Base-by-base conservation (phyloP, 2,329 filamentous ascomycete genomes). In the Neonectria coccinea region DNA sequence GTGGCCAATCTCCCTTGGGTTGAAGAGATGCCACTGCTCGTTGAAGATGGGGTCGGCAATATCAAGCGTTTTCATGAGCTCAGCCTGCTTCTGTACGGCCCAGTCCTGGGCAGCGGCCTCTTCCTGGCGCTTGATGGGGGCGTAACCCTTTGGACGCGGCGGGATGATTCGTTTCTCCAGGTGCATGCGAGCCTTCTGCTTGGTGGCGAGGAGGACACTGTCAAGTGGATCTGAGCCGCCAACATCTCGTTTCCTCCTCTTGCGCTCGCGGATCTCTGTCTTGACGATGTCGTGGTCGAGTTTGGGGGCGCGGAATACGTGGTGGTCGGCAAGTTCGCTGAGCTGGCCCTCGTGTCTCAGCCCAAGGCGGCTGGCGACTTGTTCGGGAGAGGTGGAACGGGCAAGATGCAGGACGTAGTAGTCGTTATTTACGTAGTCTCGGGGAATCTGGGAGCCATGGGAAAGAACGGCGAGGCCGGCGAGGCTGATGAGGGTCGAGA, bases 1-100 rank as follows among this genome's bases (percentile, higher is more conserved):
- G 79, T 98, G 92, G 6, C 94, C 95, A 1, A 89, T 77, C 72
- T 97, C 89, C 6, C 91, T 77, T 0, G 91, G 85, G 77, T 99
- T 99, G 82, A 92, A 90, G 51, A 99, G 83, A 84, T 99, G 96
- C 96, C 96, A 99, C 80, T 99, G 96, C 61, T 97, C 91, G 45
- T 87, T 84, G 80, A 98, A 99, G 56, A 97, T 97, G 18, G 96
- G 96, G 74, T 99, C 96, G 33, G 83, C 79, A 68, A 99, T 98
- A 14, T 84, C 83, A n/a, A 99, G 84, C 2, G 84, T 82, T 55
- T 84, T 79, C 70, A 89, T 89, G 51, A 97, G 81, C 5, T 85
- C 79, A 53, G 85, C 78, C 70, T 91, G 89, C 66, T 85, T 82
- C 65, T 85, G 78, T 25, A 91, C 81, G 4, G 88, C 87, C 52